Evolutionary conservation across 2,329 filamentous ascomycete genomes (phyloP), one percentile per base, ranked within the genome.

Genomic region (Lasiodiplodia gonubiensis): DNA sequence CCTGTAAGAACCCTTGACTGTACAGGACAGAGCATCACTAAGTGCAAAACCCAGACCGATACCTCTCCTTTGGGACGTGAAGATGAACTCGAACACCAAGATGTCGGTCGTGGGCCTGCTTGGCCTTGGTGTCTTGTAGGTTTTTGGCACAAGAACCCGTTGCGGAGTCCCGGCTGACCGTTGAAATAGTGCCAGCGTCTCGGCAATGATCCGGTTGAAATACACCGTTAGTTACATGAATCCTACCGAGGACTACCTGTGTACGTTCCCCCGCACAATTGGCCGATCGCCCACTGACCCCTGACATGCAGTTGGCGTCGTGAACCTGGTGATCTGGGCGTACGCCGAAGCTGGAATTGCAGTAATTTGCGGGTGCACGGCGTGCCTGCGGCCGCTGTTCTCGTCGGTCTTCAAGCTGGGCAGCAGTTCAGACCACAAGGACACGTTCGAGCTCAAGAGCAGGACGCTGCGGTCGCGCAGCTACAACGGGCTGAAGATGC

Each of bases 291-390:
- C 39, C 35, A 14, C 51, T 55, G 52, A 48, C 60, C 11, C 6
- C 37, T 16, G 4, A 12, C n/a, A 46, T 52, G 18, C 48, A 72
- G 70, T 74, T 57, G 72, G 72, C 18, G 70, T 79, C 37, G 76
- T 73, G 10, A 71, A 79, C 53, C 71, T 79, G 21, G 71, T 78
- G 37, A 76, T 78, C 46, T 79, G 77, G 77, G 76, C 76, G 4
- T 78, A 77, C 59, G 74, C 76, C 4, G 77, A 78, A 42, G 74
- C 74, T 12, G 75, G 73, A 6, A 73, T 77, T 7, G 76, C 76
- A 8, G 72, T 79, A 68, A 72, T 78, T 10, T 75, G 76, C 11
- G 77, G 75, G 8, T 52, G 64, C 54, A 53, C 37, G 10, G 46
- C 64, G 10, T 77, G 75, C 3, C 71, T 79, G 23, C 73, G 75